Evolutionary conservation across 2,329 filamentous ascomycete species (phyloP), one percentile per base, ranked within the genome.

Genomic region (Aureobasidium musti): DNA sequence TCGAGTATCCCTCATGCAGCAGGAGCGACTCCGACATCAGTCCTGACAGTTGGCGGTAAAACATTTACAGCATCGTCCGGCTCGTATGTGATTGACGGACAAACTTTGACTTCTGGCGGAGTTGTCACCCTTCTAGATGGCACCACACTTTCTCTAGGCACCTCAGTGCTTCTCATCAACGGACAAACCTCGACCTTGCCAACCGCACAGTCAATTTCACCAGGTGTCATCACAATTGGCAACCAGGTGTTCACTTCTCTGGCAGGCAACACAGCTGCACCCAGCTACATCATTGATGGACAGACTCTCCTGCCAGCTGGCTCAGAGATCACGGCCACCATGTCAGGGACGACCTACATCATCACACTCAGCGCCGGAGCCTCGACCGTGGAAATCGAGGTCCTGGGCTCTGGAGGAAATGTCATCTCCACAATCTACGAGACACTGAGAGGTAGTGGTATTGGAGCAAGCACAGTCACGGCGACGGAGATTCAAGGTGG

Each of bases 91-190:
- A 66, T 69, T 7, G 33, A 39, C 19, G 65, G 66, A 5, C 68
- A 67, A 23, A 68, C 67, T n/a, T 33, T 66, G 19, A 66, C 57
- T 13, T 50, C 65, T n/a, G 67, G 67, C 35, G 65, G 67, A 26
- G 23, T 63, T 6, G 43, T 66, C 14, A 65, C 65, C 11, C 30
- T 67, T 14, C 69, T 14, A 6, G 64, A 28, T 47, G 68, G 65
- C n/a, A 61, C 54, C 4, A 67, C 66, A 1, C 72, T 77, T 6
- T 79, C 70, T 2, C 70, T 75, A 0, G 76, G 72, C 5, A 79
- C 78, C 28, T 76, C 74, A 7, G 76, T 75, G 30, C 67, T 82
- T 2, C 76, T 81, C 6, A 68, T 82, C 50, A 77, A 77, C 35
- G 77, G 77, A 17, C 2, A 56, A n/a, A 47, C 66, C 2, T 66